Evolutionary conservation across 2,329 filamentous ascomycete genomes (phyloP), one percentile per base, ranked within the genome.

Genomic region (Scleromitrula shiraiana): DNA sequence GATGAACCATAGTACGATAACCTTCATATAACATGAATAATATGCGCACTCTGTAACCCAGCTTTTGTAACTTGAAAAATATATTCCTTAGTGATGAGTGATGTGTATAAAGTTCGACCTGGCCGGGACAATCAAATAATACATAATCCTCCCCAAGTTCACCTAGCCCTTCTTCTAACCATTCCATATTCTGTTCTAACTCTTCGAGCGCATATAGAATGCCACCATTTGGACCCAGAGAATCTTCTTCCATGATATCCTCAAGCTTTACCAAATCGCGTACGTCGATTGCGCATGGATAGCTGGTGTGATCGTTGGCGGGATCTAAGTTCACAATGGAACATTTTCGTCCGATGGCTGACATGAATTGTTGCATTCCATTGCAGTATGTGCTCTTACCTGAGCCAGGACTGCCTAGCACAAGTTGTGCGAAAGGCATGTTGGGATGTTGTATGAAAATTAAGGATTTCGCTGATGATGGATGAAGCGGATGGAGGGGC

Each of bases 311-410:
- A 62, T 97, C 91, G 72, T 98, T 98, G 46, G 93, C 93, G 22
- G 93, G 93, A 68, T 98, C 93, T 56, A 98, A 83, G 65, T 98
- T 98, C 50, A 96, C 88, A 30, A 97, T 82, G 14, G 88, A 94
- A 72, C 88, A 95, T 67, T 94, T 90, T 49, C 93, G 85, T 52
- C 90, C 89, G 64, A 98, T 95, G 54, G 93, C 91, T 56, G 84
- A 84, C 76, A 97, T 85, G 71, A 98, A 98, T 70, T 98, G 93
- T 64, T 96, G 88, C 86, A 98, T 95, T 64, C 93, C 93, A 80
- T 97, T 88, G 73, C 91, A 97, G 66, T 95, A 96, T 7, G 93
- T 98, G 56, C 89, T 96, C 71, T 98, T 98, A 52, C 93, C 93
- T 24, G 89, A 82, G 61, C 93, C 93, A 6, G 93, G 93, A 57